Percentiles rank a stretch among this genome's conserved stretches.
phyloP scores from a whole-genome alignment of 1,284 basidiomycete genomes.

The Psilocybe mexicana region DNA sequence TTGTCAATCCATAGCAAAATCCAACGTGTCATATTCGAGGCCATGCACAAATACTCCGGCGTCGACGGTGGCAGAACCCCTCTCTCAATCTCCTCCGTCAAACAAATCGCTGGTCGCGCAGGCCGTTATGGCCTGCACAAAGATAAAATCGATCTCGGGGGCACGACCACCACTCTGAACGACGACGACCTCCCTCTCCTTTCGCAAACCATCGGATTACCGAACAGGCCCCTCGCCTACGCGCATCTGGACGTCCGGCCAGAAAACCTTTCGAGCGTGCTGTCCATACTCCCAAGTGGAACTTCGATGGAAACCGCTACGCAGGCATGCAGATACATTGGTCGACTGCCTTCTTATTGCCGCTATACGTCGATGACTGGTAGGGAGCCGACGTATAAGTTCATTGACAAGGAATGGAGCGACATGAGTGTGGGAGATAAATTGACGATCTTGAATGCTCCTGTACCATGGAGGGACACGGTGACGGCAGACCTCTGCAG shows the following conservation, averaged over 20 bases:
- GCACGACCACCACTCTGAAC: slow-evolving; percentile 71
- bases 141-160: slow-evolving; percentile 46
- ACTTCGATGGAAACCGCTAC: slow-evolving; percentile 40
- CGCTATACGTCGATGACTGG: slow-evolving; percentile 36
- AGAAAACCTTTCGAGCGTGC: slow-evolving; percentile 20
- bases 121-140: slow-evolving; percentile 85
- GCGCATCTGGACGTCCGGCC: slow-evolving; percentile 26
- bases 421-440: slow-evolving; percentile 53
- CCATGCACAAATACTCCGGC: slow-evolving; percentile 69
- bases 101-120: slow-evolving; percentile 96
- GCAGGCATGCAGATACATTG: slow-evolving; percentile 49
- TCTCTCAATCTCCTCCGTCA: slow-evolving; percentile 82
- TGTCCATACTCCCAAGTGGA: slow-evolving; percentile 40
- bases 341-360: slow-evolving; percentile 47
- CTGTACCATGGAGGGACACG: slow-evolving; percentile 46
- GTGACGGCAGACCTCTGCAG: slow-evolving; percentile 33
- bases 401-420: slow-evolving; percentile 43
- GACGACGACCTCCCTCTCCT: slow-evolving; percentile 69
- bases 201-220: slow-evolving; percentile 28
- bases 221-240: slow-evolving; percentile 27
- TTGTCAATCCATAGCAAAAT: slow-evolving; percentile 68
- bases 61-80: slow-evolving; percentile 47
- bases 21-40: slow-evolving; percentile 85
- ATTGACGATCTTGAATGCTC: slow-evolving; percentile 46
- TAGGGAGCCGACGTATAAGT: slow-evolving; percentile 34